Percentiles rank a stretch among this genome's conserved stretches.
Conservation (phyloP, 75 land plant species). For the Larix kaempferi region DNA sequence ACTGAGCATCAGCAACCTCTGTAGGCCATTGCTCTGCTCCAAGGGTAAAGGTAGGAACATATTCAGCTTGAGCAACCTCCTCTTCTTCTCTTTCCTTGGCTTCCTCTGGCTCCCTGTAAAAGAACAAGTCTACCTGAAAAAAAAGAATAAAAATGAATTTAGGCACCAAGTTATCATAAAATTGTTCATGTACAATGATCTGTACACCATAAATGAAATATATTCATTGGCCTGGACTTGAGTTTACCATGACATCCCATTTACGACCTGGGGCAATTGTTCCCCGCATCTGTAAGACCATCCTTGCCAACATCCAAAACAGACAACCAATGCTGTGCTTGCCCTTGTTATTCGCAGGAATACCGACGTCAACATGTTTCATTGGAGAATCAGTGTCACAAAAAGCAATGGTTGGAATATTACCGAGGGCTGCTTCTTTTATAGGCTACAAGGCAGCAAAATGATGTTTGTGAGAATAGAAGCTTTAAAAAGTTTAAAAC, state of each 20-base stretch:
- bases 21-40: conserved; percentile 23
- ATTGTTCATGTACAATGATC: no score
- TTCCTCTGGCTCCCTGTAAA: conserved; percentile 88
- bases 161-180: not conserved
- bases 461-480: not conserved
- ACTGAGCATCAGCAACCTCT: conserved; percentile 11
- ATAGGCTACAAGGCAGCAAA: conserved; percentile 46
- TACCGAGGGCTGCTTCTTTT: conserved; percentile 78
- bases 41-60: conserved; percentile 12
- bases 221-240: conserved; percentile 21
- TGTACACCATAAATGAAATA: not conserved
- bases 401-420: conserved; percentile 88
- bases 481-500: not conserved
- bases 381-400: conserved; percentile 94
- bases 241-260: conserved; percentile 88
- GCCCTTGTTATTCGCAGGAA: conserved; percentile 87
- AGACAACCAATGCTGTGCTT: conserved; percentile 87
- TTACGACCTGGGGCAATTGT: conserved; percentile 60
- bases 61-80: conserved; percentile 27
- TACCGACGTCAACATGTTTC: conserved; percentile 81
- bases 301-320: conserved; percentile 75
- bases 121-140: conserved; percentile 72
- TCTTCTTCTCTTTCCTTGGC: conserved; percentile 74
- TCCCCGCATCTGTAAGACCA: conserved; percentile 93
- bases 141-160: conserved; percentile 1